Conservation (phyloP, 2,329 filamentous ascomycete species). For the Berkeleyomyces basicola region DNA sequence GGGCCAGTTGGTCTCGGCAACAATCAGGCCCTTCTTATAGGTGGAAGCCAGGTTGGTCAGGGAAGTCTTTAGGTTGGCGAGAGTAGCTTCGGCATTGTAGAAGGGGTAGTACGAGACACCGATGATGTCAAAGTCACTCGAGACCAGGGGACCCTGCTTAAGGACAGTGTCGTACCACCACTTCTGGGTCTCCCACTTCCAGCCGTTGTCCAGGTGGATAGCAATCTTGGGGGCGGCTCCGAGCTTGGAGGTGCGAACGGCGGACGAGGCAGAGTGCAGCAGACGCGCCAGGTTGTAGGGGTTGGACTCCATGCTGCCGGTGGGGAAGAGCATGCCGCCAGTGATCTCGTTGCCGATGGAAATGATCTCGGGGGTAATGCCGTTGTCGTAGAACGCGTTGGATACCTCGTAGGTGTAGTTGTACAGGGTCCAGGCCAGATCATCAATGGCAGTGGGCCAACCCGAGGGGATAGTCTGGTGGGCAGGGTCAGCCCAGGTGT, state of each 20-base stretch:
- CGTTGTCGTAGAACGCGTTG: conserved; percentile 40
- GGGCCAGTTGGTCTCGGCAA: conserved; percentile 58
- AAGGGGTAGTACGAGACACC: conserved; percentile 62
- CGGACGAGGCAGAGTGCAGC: conserved; percentile 46
- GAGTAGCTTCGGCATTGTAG: conserved; percentile 42
- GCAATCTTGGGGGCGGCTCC: conserved; percentile 47
- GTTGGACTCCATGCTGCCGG: conserved; percentile 34
- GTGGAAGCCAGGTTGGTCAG: conserved; percentile 41
- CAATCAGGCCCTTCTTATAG: conserved; percentile 50
- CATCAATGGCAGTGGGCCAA: conserved; percentile 44
- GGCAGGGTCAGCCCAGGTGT: conserved; percentile 54
- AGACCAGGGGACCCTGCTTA: conserved; percentile 29
- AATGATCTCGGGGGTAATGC: conserved; percentile 42
- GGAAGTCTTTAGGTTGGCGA: conserved; percentile 37
- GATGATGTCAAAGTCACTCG: conserved; percentile 51
- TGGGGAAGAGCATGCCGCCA: conserved; percentile 48
- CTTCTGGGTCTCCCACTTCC: conserved; percentile 49
- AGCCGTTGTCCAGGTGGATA: conserved; percentile 63
- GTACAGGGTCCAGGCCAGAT: conserved; percentile 45
- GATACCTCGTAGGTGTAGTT: conserved; percentile 49
- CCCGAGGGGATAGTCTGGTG: conserved; percentile 45
- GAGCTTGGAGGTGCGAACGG: conserved; percentile 45
- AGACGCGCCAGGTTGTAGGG: conserved; percentile 45
- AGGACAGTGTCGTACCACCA: conserved; percentile 48
- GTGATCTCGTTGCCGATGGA: conserved; percentile 62